Evolutionary conservation across 2,329 filamentous ascomycete species (phyloP).

Genomic region (Amylocarpus encephaloides): DNA sequence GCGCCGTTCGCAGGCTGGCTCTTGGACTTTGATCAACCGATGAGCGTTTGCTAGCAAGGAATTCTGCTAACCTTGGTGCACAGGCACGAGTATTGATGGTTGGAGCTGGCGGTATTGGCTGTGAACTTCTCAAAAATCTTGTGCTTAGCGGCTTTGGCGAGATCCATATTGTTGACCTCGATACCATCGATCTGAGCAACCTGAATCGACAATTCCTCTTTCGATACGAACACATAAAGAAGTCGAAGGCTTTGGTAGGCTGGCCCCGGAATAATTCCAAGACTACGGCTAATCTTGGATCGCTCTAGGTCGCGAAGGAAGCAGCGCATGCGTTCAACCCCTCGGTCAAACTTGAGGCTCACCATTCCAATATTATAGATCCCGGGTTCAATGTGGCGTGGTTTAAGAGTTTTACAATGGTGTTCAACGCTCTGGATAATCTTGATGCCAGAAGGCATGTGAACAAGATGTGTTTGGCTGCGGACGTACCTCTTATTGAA

Average conservation of each 20-base stretch:
- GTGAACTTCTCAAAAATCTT: slow-evolving; percentile 94
- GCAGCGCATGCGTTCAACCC: slow-evolving; percentile 88
- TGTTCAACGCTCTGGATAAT: slow-evolving; percentile 97
- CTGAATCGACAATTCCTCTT: slow-evolving; percentile 97
- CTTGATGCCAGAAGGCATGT: slow-evolving; percentile 89
- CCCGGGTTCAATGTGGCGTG: slow-evolving; percentile 77
- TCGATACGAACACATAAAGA: slow-evolving; percentile 94
- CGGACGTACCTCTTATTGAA: slow-evolving; percentile 84
- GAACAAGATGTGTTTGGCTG: slow-evolving; percentile 93
- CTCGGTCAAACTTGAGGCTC: slow-evolving; percentile 74
- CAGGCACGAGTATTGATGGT: slow-evolving; percentile 89
- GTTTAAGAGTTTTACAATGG: slow-evolving; percentile 76
- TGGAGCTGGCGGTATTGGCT: slow-evolving; percentile 93
- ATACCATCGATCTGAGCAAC: slow-evolving; percentile 97
- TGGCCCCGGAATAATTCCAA: background rate
- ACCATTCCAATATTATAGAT: slow-evolving; percentile 96
- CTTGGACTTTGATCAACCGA: no score
- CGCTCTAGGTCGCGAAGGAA: slow-evolving; percentile 75
- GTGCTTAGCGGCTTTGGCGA: slow-evolving; percentile 87
- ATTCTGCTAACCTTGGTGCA: slow-evolving; percentile 31
- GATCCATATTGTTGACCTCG: slow-evolving; percentile 91
- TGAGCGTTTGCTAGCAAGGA: background rate
- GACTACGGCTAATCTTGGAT: slow-evolving; percentile 10
- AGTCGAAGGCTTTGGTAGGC: slow-evolving; percentile 82
- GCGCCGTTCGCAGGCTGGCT: background rate